Conservation (phyloP, 148 eudicot genomes). For the Rhododendron ferrugineum region DNA sequence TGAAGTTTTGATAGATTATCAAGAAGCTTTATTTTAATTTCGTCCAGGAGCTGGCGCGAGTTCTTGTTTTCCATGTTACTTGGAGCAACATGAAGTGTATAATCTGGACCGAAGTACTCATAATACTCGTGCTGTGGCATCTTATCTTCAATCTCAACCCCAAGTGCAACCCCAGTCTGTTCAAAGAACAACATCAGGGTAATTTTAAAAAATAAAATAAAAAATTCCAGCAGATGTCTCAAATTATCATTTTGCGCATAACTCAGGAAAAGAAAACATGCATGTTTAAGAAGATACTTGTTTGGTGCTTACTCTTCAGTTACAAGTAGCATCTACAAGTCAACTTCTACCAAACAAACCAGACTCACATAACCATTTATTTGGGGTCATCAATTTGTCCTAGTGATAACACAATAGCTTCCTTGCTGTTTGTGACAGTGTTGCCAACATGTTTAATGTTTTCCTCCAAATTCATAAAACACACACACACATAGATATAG, state of each 20-base stretch:
- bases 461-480: not conserved
- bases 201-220: not conserved
- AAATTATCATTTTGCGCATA: not conserved
- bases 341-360: not conserved
- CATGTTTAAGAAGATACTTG: not conserved
- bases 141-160: constrained; percentile 70
- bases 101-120: constrained; percentile 89
- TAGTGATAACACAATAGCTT: not conserved
- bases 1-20: constrained; percentile 71
- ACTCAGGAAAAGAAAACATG: not conserved
- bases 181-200: constrained; percentile 11
- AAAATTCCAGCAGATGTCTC: not conserved
- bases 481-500: not conserved
- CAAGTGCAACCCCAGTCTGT: constrained; percentile 92
- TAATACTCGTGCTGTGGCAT: constrained; percentile 86
- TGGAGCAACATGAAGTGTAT: constrained; percentile 83
- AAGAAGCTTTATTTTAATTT: constrained; percentile 68
- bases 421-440: not conserved
- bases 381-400: not conserved
- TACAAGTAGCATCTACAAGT: not conserved
- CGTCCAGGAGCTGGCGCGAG: constrained; percentile 60
- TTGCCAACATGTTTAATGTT: not conserved
- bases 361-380: not conserved
- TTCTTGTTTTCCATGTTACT: constrained; percentile 96
- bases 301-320: not conserved